phyloP scores from a whole-genome alignment of 148 eudicot genomes.

The Cornus florida region DNA sequence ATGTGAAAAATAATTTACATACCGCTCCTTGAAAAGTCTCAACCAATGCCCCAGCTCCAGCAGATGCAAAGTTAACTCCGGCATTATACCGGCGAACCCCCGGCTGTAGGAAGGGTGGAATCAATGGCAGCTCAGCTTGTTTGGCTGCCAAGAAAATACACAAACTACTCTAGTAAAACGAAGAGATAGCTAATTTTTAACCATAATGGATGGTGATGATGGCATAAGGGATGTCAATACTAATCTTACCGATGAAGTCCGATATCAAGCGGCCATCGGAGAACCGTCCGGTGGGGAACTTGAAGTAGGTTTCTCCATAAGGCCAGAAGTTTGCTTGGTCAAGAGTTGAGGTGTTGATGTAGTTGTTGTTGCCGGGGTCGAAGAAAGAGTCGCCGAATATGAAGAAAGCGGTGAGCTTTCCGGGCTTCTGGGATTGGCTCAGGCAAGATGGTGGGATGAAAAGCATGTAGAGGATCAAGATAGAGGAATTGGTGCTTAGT shows the following conservation, averaged over 20 bases:
- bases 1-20: neutral
- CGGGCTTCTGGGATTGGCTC: neutral
- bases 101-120: slow-evolving; percentile 50
- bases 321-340: slow-evolving; percentile 64
- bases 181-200: too few species aligned
- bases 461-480: neutral
- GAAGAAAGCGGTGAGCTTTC: slow-evolving; percentile 28
- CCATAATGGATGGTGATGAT: neutral
- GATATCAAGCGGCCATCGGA: slow-evolving; percentile 66
- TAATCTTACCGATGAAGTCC: slow-evolving; percentile 58
- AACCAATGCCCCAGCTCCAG: slow-evolving; percentile 64
- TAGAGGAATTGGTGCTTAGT: neutral
- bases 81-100: slow-evolving; percentile 17
- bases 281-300: slow-evolving; percentile 55
- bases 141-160: slow-evolving; percentile 39
- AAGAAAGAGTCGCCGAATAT: slow-evolving; percentile 67
- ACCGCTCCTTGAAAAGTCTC: slow-evolving; percentile 54
- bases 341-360: slow-evolving; percentile 54
- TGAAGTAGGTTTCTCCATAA: slow-evolving; percentile 57
- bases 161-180: too few species aligned
- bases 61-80: slow-evolving; percentile 70
- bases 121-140: slow-evolving; percentile 50
- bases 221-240: too few species aligned
- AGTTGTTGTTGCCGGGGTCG: slow-evolving; percentile 75
- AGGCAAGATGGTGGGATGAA: neutral